Evolutionary conservation across 148 eudicot genomes (phyloP).

Genomic region (Fagopyrum homotropicum): DNA sequence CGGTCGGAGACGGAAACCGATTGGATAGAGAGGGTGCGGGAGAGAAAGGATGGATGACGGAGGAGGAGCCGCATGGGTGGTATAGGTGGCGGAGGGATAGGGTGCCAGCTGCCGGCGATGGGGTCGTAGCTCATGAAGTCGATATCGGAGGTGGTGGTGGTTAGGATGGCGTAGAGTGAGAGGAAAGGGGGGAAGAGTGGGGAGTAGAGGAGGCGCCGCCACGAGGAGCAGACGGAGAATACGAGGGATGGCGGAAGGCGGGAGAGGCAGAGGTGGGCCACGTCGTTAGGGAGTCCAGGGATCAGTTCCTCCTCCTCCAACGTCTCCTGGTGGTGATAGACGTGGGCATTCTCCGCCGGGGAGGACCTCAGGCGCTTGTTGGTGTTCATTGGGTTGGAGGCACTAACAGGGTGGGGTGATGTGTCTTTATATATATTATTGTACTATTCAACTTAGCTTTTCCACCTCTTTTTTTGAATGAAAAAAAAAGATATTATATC

Average conservation of each 20-base stretch:
- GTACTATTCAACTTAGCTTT: no score
- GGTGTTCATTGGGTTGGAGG: not conserved
- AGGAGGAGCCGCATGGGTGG: conserved; percentile 29
- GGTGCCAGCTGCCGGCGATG: conserved; percentile 33
- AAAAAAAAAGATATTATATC: not conserved
- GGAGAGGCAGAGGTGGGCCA: conserved; percentile 51
- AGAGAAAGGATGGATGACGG: conserved; percentile 61
- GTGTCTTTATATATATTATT: not conserved
- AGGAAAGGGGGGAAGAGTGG: conserved; percentile 55
- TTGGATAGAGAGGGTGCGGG: conserved; percentile 61
- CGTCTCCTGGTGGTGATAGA: not conserved
- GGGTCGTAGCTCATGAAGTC: conserved; percentile 40
- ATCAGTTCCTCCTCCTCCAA: conserved; percentile 24
- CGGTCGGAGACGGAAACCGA: conserved; percentile 30
- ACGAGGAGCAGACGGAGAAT: conserved; percentile 44
- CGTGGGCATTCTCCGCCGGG: not conserved
- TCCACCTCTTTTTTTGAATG: no score
- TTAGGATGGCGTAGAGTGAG: conserved; percentile 46
- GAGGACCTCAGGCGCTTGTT: not conserved
- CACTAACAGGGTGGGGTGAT: not conserved
- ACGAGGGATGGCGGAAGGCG: conserved; percentile 41
- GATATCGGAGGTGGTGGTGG: conserved; percentile 17
- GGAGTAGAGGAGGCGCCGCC: conserved; percentile 63
- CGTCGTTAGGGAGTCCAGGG: conserved; percentile 66
- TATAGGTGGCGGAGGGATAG: conserved; percentile 40